Evolutionary conservation across 2,329 filamentous ascomycete genomes (phyloP).

Genomic region (Fusarium coffeatum): DNA sequence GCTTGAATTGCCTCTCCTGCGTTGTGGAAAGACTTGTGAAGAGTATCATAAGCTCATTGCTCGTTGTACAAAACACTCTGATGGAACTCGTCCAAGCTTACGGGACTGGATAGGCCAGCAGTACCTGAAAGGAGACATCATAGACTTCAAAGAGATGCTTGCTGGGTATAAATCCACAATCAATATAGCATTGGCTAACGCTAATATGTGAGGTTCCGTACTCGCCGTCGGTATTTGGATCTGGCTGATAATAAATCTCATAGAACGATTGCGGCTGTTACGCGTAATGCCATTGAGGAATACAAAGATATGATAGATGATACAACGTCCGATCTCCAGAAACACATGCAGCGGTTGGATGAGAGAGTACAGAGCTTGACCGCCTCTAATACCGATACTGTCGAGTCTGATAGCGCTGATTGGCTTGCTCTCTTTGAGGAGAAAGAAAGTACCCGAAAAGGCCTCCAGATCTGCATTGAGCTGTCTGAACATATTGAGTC

Average conservation of each 20-base stretch:
- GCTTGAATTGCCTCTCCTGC: conserved; percentile 51
- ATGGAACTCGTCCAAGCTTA: conserved; percentile 52
- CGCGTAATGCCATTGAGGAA: conserved; percentile 12
- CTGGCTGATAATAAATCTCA: not conserved
- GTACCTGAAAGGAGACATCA: conserved; percentile 58
- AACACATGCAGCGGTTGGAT: conserved; percentile 19
- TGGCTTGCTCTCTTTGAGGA: conserved; percentile 41
- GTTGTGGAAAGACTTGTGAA: conserved; percentile 57
- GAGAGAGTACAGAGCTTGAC: conserved; percentile 19
- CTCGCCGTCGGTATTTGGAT: not conserved
- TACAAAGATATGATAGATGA: conserved; percentile 27
- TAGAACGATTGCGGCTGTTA: conserved; percentile 9
- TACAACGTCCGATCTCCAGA: conserved; percentile 26
- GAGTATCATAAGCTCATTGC: conserved; percentile 55
- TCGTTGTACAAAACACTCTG: conserved; percentile 52
- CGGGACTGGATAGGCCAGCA: conserved; percentile 58
- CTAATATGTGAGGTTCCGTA: conserved; percentile 28
- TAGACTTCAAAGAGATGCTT: conserved; percentile 54
- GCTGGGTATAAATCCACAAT: conserved; percentile 54
- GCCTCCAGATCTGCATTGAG: conserved; percentile 39
- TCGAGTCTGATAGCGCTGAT: conserved; percentile 20
- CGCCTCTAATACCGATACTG: not conserved
- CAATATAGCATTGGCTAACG: conserved; percentile 38
- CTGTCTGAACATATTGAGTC: conserved; percentile 37
- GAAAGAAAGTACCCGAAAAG: conserved; percentile 40